phyloP scores from a whole-genome alignment of 2,329 filamentous ascomycete genomes.

The Microascus cirrosus region DNA sequence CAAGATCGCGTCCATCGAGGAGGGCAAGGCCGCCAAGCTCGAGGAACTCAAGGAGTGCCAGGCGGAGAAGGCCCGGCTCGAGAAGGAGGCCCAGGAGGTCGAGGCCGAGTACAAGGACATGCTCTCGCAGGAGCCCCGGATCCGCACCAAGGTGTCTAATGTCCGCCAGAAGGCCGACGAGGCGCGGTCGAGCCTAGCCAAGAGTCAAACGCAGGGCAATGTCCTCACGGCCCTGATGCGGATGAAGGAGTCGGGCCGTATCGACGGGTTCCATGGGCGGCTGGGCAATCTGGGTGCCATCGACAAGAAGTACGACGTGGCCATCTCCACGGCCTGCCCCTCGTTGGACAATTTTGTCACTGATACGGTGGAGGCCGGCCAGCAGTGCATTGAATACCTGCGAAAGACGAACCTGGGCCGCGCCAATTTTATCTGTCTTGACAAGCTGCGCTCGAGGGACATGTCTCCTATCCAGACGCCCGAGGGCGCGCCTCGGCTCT shows the following conservation, averaged over 20 bases:
- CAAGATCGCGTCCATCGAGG: constrained; percentile 65
- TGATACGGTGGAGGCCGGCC: constrained; percentile 87
- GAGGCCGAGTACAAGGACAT: constrained; percentile 64
- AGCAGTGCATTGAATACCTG: constrained; percentile 96
- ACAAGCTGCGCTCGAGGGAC: constrained; percentile 72
- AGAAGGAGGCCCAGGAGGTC: constrained; percentile 63
- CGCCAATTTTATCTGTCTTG: constrained; percentile 92
- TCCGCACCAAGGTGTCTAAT: constrained; percentile 76
- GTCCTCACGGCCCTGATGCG: constrained; percentile 88
- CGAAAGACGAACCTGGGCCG: constrained; percentile 95
- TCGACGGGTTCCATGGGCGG: constrained; percentile 92
- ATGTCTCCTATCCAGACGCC: constrained; percentile 75
- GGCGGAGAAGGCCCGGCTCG: constrained; percentile 57
- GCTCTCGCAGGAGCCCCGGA: constrained; percentile 64
- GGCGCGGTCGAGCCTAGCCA: constrained; percentile 78
- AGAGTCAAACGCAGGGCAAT: constrained; percentile 84
- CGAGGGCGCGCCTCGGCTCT: constrained; percentile 82
- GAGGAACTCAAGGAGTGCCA: constrained; percentile 68
- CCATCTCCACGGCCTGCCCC: constrained; percentile 94
- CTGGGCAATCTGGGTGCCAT: constrained; percentile 91
- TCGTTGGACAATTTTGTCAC: constrained; percentile 93
- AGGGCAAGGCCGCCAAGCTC: constrained; percentile 59
- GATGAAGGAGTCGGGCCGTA: constrained; percentile 88
- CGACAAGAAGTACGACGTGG: constrained; percentile 87
- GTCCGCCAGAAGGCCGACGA: constrained; percentile 93